Evolutionary conservation across 2,329 filamentous ascomycete species (phyloP).

Genomic region (Ophiostoma ulmi): DNA sequence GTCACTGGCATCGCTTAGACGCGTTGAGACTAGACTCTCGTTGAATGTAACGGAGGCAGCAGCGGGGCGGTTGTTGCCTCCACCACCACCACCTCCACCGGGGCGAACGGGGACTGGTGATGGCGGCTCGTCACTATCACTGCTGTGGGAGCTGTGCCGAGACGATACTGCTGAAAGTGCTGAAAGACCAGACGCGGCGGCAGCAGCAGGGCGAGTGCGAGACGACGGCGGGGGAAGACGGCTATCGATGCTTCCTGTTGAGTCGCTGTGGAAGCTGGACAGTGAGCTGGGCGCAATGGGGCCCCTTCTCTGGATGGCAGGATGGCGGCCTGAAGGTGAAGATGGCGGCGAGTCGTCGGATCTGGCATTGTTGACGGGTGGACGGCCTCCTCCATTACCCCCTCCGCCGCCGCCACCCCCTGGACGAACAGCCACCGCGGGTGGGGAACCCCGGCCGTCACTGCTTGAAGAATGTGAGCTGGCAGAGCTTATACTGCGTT

Average conservation of each 20-base stretch:
- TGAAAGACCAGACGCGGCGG: background rate
- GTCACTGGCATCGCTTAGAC: background rate
- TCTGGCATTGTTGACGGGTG: background rate
- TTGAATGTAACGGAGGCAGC: constrained; percentile 14
- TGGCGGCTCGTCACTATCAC: background rate
- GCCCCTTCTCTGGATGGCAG: background rate
- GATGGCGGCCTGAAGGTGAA: background rate
- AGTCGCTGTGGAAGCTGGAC: constrained; percentile 11
- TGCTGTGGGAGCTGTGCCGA: constrained; percentile 1
- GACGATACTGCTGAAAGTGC: background rate
- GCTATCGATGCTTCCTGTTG: background rate
- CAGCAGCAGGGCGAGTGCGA: background rate
- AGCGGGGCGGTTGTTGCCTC: background rate
- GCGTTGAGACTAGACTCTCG: constrained; percentile 6
- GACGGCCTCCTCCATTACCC: background rate
- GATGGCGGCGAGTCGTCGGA: constrained; percentile 8
- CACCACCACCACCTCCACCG: background rate
- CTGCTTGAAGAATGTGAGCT: background rate
- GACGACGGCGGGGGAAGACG: background rate
- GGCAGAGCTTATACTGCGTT: constrained; percentile 1
- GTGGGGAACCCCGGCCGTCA: background rate
- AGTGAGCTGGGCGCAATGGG: background rate
- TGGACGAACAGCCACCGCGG: background rate
- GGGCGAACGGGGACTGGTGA: background rate
- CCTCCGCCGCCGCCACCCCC: background rate